Base-by-base conservation (phyloP, 2,329 filamentous ascomycete species). In the Colletotrichum aenigma region DNA sequence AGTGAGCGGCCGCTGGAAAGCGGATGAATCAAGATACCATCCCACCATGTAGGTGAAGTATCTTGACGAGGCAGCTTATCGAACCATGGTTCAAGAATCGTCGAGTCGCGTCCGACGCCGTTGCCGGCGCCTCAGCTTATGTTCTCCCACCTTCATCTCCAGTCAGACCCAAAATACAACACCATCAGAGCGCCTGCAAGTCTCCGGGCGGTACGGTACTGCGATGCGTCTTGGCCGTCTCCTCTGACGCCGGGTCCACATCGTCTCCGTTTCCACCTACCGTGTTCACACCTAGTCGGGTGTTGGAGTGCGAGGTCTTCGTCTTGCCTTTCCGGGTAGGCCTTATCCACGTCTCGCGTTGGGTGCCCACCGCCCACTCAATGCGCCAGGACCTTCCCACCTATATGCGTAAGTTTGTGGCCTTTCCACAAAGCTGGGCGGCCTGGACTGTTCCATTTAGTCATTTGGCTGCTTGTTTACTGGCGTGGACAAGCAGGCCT, bases 391-490 rank as follows among this genome's bases (percentile, higher is more conserved):
- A 34, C 64, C 52, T 38, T 56, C 48, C 48, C 52, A 38, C 43
- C 28, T 55, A 15, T 60, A 21, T 52, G 43, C 43, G 38, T 32
- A 58, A 28, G 21, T 58, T 26, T 28, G 48, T 21, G 28, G 30
- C 48, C 36, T 30, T 66, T 28, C 36, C 67, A 34, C 55, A 21
- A 55, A 30, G 38, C 36, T n/a, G 52, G 56, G 26, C 38, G 73
- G 69, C 55, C 73, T 75, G 69, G 73, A 75, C 73, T 72, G 73
- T 65, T 67, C 73, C 70, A 75, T 75, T 75, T 72, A 34, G 62
- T 62, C 62, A 72, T 26, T 34, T n/a, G 36, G 61, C 30, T 58
- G 48, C 52, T 70, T 70, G 16, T 69, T 62, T 58, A 12, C 32
- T 68, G 52, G 52, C 66, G 18, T 30, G 6, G 10, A 48, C 43